Evolutionary conservation across 768 basidiomycete species (phyloP), one percentile per base, ranked within the genome.

Genomic region (Epithele typhae): DNA sequence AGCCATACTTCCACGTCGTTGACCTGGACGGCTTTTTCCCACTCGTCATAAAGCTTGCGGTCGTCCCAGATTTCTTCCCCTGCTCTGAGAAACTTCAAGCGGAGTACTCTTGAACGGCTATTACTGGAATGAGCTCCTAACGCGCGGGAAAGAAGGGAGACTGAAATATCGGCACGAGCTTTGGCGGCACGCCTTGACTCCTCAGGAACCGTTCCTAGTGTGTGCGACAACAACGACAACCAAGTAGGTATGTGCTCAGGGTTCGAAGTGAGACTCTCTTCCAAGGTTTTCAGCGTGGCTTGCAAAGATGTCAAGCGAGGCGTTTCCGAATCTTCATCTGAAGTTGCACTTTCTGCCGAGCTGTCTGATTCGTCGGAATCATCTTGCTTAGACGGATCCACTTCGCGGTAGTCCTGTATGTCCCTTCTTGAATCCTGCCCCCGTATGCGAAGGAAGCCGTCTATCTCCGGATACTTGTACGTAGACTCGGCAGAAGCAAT

Each of bases 51-150:
- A 15, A 84, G 56, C 62, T 79, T 78, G 35, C 68, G 69, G 45
- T 70, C 71, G 19, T 74, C 61, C 87, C 87, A 90, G 15, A 85
- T 57, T 49, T 86, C 79, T 64, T 87, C 85, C 15, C 87, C 87
- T 1, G 84, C 79, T 44, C 75, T 76, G 37, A 92, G 68, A 65
- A 86, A 85, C 45, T 72, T 74, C 24, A 87, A 58, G n/a, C 75
- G 73, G 24, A 92, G 67, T 4, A 59, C 36, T 33, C 67, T 68
- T 3, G 82, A 85, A 18, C 53, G 61, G 3, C 59, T 43, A 57
- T 85, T 85, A 23, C 61, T 59, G 8, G 76, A 69, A 52, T 84
- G 73, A 0, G 77, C 76, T 17, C 69, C 57, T 9, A 89, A 57
- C 2, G 90, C 87, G 35, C 84, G 82, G 0, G 71, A 61, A 24